Conservation (phyloP, 768 basidiomycete species). For the Inosperma sp. region DNA sequence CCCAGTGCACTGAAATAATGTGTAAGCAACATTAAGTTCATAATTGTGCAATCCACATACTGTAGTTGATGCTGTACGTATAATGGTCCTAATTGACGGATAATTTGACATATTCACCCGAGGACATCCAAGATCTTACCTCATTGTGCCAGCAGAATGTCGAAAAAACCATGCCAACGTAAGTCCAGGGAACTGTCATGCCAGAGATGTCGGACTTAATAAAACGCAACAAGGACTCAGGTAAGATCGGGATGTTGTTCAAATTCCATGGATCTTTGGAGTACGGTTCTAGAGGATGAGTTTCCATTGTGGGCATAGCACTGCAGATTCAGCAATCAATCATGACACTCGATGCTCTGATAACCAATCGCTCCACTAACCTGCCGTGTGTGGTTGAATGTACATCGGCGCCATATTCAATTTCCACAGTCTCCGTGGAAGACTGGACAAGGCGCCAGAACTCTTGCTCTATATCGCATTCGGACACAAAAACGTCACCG, state of each 20-base stretch:
- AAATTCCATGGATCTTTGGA: constrained; percentile 95
- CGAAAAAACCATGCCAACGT: constrained; percentile 98
- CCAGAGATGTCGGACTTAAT: constrained; percentile 99
- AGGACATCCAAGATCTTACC: constrained; percentile 38
- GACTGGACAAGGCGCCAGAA: constrained; percentile 97
- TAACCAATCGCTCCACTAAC: constrained; percentile 38
- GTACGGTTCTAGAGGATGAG: constrained; percentile 82
- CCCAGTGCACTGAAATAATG: constrained; percentile 82
- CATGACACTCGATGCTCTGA: background rate
- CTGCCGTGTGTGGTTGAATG: constrained; percentile 97
- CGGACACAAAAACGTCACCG: constrained; percentile 66
- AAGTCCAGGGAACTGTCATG: constrained; percentile 99
- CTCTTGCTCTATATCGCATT: constrained; percentile 89
- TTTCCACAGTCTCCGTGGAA: constrained; percentile 86
- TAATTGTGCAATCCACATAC: constrained; percentile 42
- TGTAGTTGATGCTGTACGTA: constrained; percentile 93
- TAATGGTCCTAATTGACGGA: constrained; percentile 80
- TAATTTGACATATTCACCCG: background rate
- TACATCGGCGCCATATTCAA: constrained; percentile 99
- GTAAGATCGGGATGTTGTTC: constrained; percentile 92
- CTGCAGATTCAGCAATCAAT: constrained; percentile 43
- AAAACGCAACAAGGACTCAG: constrained; percentile 89
- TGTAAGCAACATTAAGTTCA: constrained; percentile 13
- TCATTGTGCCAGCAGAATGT: constrained; percentile 99
- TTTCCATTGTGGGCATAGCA: constrained; percentile 93